phyloP scores from a whole-genome alignment of 2,329 filamentous ascomycete genomes.

The Clonostachys chloroleuca region DNA sequence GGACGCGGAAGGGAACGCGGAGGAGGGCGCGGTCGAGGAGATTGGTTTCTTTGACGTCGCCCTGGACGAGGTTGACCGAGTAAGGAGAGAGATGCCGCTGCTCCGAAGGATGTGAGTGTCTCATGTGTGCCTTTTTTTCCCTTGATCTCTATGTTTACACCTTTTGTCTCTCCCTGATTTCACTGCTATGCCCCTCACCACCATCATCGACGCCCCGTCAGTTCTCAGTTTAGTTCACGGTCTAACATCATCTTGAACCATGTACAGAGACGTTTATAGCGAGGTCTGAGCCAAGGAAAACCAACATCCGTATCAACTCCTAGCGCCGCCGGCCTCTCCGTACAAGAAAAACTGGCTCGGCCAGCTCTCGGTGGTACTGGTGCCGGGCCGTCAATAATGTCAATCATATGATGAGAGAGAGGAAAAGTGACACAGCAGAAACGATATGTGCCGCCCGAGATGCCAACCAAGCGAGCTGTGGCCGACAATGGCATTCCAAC shows the following conservation, averaged over 20 bases:
- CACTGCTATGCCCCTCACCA: conserved; percentile 5
- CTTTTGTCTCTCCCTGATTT: neutral
- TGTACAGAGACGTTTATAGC: conserved; percentile 2
- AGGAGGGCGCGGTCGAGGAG: conserved; percentile 35
- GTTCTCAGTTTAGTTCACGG: neutral
- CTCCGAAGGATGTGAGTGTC: conserved; percentile 43
- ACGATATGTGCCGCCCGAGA: too few relatives aligned
- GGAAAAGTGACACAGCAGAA: too few relatives aligned
- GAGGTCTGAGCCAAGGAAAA: neutral
- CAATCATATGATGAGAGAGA: too few relatives aligned
- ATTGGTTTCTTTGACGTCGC: conserved; percentile 54
- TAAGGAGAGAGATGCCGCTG: conserved; percentile 49
- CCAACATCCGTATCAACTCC: too few relatives aligned
- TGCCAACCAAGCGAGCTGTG: too few relatives aligned
- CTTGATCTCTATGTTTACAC: conserved; percentile 1
- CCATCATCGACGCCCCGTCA: neutral
- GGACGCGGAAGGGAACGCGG: conserved; percentile 28
- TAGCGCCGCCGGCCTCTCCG: too few relatives aligned
- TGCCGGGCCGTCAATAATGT: too few relatives aligned
- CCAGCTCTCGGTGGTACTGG: too few relatives aligned
- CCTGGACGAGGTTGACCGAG: conserved; percentile 35
- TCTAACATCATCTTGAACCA: neutral
- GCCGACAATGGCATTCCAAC: too few relatives aligned
- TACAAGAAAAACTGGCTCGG: too few relatives aligned
- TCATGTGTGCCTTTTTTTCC: neutral